Evolutionary conservation across 2,329 filamentous ascomycete genomes (phyloP).

Genomic region (Neonectria faginata): DNA sequence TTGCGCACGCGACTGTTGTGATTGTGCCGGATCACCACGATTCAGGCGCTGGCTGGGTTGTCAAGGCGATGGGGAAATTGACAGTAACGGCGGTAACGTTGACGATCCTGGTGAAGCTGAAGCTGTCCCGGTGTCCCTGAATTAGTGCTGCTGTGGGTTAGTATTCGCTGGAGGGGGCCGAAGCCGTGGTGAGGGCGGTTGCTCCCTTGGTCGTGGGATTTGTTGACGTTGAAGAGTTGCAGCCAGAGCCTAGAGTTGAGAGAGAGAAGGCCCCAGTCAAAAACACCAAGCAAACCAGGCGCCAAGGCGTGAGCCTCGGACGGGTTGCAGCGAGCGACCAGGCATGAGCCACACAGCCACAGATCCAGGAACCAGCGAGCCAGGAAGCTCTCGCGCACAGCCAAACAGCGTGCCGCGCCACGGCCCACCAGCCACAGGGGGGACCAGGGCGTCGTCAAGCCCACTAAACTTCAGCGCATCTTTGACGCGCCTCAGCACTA

Average conservation of each 20-base stretch:
- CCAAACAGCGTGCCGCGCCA: conserved; percentile 28
- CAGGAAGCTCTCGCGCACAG: not conserved
- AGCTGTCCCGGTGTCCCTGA: conserved; percentile 13
- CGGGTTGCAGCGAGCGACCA: conserved; percentile 31
- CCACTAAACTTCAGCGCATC: conserved; percentile 37
- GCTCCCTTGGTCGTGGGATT: conserved; percentile 44
- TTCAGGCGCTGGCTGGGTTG: not conserved
- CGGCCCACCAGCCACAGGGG: conserved; percentile 25
- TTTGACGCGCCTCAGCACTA: conserved; percentile 43
- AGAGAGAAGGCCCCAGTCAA: conserved; percentile 30
- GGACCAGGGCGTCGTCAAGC: conserved; percentile 27
- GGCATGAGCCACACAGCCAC: conserved; percentile 29
- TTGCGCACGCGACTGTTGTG: conserved; percentile 1
- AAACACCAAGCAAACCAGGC: conserved; percentile 36
- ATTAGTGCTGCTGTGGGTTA: conserved; percentile 46
- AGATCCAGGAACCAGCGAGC: not conserved
- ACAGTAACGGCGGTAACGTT: not conserved
- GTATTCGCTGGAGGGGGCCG: conserved; percentile 47
- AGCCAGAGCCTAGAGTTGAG: conserved; percentile 27
- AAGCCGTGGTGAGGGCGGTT: conserved; percentile 48
- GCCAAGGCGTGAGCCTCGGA: conserved; percentile 1
- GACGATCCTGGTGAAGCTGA: conserved; percentile 3
- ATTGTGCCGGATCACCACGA: conserved; percentile 4
- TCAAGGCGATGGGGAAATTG: conserved; percentile 6
- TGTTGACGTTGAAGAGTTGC: conserved; percentile 49